Evolutionary conservation across 768 basidiomycete genomes (phyloP).

Genomic region (Lanmaoa rubissima): DNA sequence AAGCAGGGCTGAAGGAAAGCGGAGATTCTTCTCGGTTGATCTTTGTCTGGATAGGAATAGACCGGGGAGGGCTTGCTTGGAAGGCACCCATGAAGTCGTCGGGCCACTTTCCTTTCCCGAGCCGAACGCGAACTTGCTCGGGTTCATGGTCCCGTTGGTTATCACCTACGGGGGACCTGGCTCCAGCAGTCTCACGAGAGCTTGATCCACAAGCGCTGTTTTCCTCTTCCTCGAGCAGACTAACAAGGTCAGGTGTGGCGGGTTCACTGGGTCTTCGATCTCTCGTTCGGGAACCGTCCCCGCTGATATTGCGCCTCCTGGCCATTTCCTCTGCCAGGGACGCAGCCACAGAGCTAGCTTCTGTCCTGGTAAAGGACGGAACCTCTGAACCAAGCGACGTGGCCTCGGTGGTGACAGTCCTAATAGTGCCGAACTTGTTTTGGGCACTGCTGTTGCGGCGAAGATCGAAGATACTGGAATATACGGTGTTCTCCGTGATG

Average conservation of each 20-base stretch:
- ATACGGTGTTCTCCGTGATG: conserved; percentile 52
- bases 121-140: conserved; percentile 45
- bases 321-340: conserved; percentile 42
- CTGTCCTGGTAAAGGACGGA: conserved; percentile 63
- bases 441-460: conserved; percentile 41
- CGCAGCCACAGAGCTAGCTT: conserved; percentile 57
- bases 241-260: conserved; percentile 55
- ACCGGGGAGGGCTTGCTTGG: conserved; percentile 32
- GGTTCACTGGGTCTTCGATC: conserved; percentile 68
- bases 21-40: conserved; percentile 23
- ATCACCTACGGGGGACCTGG: conserved; percentile 19
- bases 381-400: conserved; percentile 61
- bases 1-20: conserved; percentile 34
- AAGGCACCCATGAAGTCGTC: conserved; percentile 74
- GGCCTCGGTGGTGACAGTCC: conserved; percentile 79
- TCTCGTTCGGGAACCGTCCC: conserved; percentile 34
- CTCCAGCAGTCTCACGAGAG: conserved; percentile 33
- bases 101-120: conserved; percentile 81
- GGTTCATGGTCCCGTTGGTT: conserved; percentile 23
- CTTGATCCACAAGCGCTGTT: conserved; percentile 47
- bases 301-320: conserved; percentile 36
- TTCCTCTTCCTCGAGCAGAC: conserved; percentile 73
- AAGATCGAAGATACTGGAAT: conserved; percentile 64
- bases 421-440: conserved; percentile 74
- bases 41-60: conserved; percentile 28